Percentiles rank a stretch among this genome's conserved stretches.
These are phyloP conservation scores for Psilocybe subaeruginosa DNA, from an alignment of 768 basidiomycete species.

Conservation along the genomic window DNA sequence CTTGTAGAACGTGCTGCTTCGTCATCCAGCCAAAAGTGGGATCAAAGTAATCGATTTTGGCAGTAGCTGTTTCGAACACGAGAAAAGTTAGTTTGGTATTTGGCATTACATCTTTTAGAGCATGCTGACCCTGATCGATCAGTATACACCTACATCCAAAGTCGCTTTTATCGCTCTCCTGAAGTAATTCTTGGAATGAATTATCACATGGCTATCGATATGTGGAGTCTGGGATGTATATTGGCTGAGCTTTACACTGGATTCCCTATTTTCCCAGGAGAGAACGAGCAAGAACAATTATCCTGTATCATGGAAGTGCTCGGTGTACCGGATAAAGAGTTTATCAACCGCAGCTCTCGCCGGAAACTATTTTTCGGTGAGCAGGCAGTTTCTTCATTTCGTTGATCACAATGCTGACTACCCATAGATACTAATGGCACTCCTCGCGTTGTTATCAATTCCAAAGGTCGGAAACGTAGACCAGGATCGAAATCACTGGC, in stretches of 20 bases:
- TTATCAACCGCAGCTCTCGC: slow-evolving; percentile 91
- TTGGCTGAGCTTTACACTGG: slow-evolving; percentile 97
- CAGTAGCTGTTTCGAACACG: slow-evolving; percentile 96
- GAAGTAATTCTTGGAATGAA: slow-evolving; percentile 99
- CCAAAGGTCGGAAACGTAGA: slow-evolving; percentile 90
- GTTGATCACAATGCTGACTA: slow-evolving; percentile 3
- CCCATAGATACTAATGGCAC: slow-evolving; percentile 85
- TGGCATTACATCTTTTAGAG: background rate
- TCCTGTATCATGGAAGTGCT: slow-evolving; percentile 99
- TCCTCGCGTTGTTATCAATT: slow-evolving; percentile 93
- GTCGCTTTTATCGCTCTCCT: slow-evolving; percentile 99
- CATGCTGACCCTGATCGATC: slow-evolving; percentile 9
- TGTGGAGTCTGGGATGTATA: slow-evolving; percentile 99
- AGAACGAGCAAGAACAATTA: slow-evolving; percentile 98
- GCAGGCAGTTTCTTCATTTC: slow-evolving; percentile 22
- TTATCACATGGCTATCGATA: slow-evolving; percentile 99
- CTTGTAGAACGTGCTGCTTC: slow-evolving; percentile 85
- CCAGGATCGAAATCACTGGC: slow-evolving; percentile 90
- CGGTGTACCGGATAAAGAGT: slow-evolving; percentile 93
- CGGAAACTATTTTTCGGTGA: slow-evolving; percentile 96
- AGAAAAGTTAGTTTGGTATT: slow-evolving; percentile 75
- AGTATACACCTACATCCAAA: slow-evolving; percentile 99
- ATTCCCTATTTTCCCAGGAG: slow-evolving; percentile 98
- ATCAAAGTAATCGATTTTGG: slow-evolving; percentile 99
- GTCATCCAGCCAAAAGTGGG: slow-evolving; percentile 93